A percentile compares a stretch with the other conserved stretches of the same genome.
Conservation (phyloP, 345 rosid genomes). For the Melaleuca alternifolia region DNA sequence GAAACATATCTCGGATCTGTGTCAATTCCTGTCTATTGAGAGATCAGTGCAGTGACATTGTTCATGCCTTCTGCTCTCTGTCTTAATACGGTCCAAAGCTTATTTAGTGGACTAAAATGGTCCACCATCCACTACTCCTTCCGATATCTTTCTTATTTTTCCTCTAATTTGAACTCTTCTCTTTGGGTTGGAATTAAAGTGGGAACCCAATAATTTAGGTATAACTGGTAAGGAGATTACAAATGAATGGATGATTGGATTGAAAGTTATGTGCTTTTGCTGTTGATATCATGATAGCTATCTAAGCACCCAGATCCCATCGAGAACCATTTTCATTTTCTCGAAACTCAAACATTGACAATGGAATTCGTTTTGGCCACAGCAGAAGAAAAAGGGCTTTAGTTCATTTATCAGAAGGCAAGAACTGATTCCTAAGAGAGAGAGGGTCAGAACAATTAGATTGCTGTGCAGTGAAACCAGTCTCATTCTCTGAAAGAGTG, state of each 20-base stretch:
- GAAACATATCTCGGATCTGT: not conserved
- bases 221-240: not conserved
- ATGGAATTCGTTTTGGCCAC: not conserved
- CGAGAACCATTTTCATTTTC: not conserved
- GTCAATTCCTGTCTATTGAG: not conserved
- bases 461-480: not conserved
- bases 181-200: not conserved
- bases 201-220: not conserved
- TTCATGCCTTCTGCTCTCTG: not conserved
- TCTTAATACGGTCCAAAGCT: not conserved
- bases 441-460: not conserved
- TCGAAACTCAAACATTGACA: fast-evolving
- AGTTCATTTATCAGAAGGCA: not conserved
- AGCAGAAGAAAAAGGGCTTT: not conserved
- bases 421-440: not conserved
- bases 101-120: conserved; percentile 23
- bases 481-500: not conserved
- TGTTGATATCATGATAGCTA: not conserved
- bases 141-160: not conserved
- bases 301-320: not conserved
- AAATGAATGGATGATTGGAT: not conserved
- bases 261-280: not conserved
- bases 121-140: conserved; percentile 5
- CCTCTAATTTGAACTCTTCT: not conserved
- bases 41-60: not conserved